Evolutionary conservation across 2,329 filamentous ascomycete species (phyloP).

Genomic region (Microcyclospora pomicola): DNA sequence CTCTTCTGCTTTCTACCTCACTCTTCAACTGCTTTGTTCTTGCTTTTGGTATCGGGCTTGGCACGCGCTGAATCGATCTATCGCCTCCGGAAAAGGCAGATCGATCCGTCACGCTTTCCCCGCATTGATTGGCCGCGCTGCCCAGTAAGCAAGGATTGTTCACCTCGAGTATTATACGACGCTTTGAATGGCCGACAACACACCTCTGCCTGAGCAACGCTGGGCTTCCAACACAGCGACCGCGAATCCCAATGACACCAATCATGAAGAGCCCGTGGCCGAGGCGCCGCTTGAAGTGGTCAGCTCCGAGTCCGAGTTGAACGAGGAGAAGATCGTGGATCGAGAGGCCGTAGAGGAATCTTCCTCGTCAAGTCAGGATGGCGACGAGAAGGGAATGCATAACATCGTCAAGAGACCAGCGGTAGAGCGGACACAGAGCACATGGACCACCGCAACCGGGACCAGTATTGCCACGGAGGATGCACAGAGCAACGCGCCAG

Average conservation of each 20-base stretch:
- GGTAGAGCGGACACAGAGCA: conserved; percentile 16
- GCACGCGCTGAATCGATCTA: too few relatives aligned
- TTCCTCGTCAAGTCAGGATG: conserved; percentile 7
- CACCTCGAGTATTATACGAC: too few relatives aligned
- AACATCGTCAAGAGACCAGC: background rate
- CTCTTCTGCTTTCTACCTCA: too few relatives aligned
- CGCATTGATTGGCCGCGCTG: too few relatives aligned
- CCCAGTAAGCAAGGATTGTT: too few relatives aligned
- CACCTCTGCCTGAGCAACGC: background rate
- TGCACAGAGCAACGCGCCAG: conserved; percentile 8
- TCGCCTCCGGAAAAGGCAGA: too few relatives aligned
- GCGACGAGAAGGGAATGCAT: conserved; percentile 9
- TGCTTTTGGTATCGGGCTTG: too few relatives aligned
- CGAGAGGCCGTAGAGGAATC: conserved; percentile 13
- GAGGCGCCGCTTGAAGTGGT: conserved; percentile 25
- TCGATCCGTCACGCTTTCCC: too few relatives aligned
- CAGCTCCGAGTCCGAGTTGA: conserved; percentile 21
- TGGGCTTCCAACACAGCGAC: conserved; percentile 5
- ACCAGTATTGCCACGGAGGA: conserved; percentile 17
- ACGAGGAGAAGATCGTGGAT: conserved; percentile 21
- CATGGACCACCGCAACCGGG: conserved; percentile 21
- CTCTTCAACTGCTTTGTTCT: too few relatives aligned
- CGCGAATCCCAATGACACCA: conserved; percentile 8
- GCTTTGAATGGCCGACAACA: too few relatives aligned
- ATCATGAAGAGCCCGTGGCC: conserved; percentile 27